Evolutionary conservation across 129 eudicot species (phyloP).

Genomic region (Ambrosia trifida): DNA sequence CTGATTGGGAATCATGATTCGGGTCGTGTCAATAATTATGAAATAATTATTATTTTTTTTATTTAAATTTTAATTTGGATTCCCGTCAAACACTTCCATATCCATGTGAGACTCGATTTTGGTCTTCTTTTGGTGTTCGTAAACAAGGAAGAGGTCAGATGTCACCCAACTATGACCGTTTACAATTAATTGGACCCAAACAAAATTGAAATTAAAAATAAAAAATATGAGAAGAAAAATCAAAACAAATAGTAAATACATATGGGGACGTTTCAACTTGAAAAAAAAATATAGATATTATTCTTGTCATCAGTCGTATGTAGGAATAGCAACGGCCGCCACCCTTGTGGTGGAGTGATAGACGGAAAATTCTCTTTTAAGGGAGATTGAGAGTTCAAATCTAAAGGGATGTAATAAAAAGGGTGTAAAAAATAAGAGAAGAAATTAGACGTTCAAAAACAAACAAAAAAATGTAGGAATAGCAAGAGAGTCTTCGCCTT

Average conservation of each 20-base stretch:
- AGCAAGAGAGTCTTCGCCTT: too few relatives aligned
- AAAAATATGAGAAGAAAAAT: background rate
- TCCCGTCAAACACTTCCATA: slow-evolving; percentile 17
- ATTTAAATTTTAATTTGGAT: background rate
- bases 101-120: background rate
- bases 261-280: background rate
- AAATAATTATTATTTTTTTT: background rate
- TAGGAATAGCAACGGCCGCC: too few relatives aligned
- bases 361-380: too few relatives aligned
- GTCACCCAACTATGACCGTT: slow-evolving; percentile 3
- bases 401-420: too few relatives aligned
- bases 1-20: background rate
- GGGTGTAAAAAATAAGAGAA: too few relatives aligned
- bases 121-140: background rate
- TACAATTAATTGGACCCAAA: background rate
- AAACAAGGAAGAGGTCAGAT: slow-evolving; percentile 5
- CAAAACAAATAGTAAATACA: background rate
- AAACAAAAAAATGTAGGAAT: too few relatives aligned
- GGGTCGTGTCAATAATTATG: background rate
- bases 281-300: too few relatives aligned
- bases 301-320: too few relatives aligned
- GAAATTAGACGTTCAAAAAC: too few relatives aligned
- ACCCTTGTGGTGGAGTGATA: too few relatives aligned
- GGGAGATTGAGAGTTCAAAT: too few relatives aligned
- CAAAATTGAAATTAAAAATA: background rate